These are phyloP conservation scores for Nemania diffusa DNA, from an alignment of 2,329 filamentous ascomycete species.

Conservation along the genomic window DNA sequence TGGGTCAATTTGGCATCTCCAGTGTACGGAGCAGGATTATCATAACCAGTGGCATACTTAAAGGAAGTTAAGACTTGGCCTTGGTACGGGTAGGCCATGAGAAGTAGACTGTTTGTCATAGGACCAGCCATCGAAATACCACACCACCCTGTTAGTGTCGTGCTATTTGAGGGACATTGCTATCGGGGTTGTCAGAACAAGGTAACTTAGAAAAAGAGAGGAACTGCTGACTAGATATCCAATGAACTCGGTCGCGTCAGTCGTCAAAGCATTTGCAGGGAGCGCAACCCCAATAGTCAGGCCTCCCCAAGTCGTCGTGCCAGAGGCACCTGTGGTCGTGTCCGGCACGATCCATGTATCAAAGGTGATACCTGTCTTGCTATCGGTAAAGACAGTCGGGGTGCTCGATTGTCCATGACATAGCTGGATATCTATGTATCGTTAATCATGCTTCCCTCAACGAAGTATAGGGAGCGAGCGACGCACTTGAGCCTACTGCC, in stretches of 20 bases:
- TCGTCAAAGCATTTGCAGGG: constrained; percentile 59
- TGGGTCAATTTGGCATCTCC: constrained; percentile 71
- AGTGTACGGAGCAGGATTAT: constrained; percentile 66
- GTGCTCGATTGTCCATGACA: constrained; percentile 40
- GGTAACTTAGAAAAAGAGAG: not conserved
- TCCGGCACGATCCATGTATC: constrained; percentile 59
- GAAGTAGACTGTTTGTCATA: constrained; percentile 68
- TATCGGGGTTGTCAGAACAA: constrained; percentile 41
- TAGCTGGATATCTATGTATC: constrained; percentile 41
- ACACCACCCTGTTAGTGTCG: constrained; percentile 65
- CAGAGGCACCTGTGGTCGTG: constrained; percentile 38
- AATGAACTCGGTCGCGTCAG: constrained; percentile 66
- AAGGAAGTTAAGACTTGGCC: constrained; percentile 66
- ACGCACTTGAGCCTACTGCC: constrained; percentile 41
- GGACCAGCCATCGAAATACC: constrained; percentile 65
- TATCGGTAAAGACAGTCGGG: constrained; percentile 55
- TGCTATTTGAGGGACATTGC: constrained; percentile 58
- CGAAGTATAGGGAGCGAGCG: not conserved
- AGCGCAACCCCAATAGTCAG: constrained; percentile 66
- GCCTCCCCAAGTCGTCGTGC: constrained; percentile 55
- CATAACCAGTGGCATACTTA: constrained; percentile 68
- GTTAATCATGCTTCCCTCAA: constrained; percentile 33
- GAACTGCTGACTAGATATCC: constrained; percentile 62
- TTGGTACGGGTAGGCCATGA: constrained; percentile 67
- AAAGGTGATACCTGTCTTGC: constrained; percentile 63